Evolutionary conservation across 2,329 filamentous ascomycete species (phyloP).

Genomic region (Fusarium subtropicale): DNA sequence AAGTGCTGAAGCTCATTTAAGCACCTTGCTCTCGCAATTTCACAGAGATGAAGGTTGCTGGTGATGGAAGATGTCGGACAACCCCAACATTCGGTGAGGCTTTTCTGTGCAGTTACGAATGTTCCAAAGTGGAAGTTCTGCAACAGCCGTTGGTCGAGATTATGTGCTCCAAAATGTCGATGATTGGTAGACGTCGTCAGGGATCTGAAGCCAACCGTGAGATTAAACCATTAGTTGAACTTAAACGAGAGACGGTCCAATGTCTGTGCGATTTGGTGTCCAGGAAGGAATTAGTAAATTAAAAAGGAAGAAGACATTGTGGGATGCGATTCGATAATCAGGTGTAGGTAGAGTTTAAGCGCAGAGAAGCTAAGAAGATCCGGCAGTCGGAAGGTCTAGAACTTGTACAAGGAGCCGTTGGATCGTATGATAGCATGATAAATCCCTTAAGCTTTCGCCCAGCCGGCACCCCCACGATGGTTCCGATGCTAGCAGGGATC

Average conservation of each 20-base stretch:
- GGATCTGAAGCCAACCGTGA: not conserved
- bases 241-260: not conserved
- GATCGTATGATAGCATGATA: conserved; percentile 19
- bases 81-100: conserved; percentile 1
- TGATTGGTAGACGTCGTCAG: not conserved
- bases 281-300: not conserved
- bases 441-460: conserved; percentile 31
- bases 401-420: not conserved
- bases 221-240: not conserved
- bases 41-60: not conserved
- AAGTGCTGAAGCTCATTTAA: not conserved
- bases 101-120: conserved; percentile 25
- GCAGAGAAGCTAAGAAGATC: no score
- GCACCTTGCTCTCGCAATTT: not conserved
- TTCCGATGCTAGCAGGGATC: conserved; percentile 14
- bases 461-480: conserved; percentile 28
- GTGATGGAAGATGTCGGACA: not conserved
- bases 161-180: not conserved
- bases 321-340: not conserved
- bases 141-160: not conserved
- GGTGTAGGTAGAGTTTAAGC: not conserved
- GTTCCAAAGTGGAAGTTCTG: not conserved
- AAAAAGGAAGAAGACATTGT: not conserved
- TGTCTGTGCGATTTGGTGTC: not conserved
- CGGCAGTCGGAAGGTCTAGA: not conserved